Evolutionary conservation across 2,329 filamentous ascomycete species (phyloP), one percentile per base, ranked within the genome.

Genomic region (Xylariaceae sp.): DNA sequence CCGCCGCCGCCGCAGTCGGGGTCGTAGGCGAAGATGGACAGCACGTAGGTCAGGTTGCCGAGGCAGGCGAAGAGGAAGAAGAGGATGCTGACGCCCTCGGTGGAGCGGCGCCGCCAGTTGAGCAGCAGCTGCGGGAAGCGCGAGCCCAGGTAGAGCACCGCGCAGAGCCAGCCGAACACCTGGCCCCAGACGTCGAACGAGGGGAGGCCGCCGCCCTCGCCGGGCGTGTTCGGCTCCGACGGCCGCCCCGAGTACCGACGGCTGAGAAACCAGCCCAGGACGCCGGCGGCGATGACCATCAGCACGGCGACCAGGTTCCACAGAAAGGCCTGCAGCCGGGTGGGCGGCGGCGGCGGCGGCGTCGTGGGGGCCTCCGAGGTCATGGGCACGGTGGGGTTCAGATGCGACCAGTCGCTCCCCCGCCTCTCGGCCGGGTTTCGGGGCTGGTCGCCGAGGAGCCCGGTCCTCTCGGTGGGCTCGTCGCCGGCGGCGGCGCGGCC

Each of bases 41-140:
- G 65, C 13, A 95, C 89, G 52, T 93, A 96, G 0, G 89, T 95
- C 44, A 94, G 59, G 57, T 98, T 98, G 2, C 92, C 92, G 5
- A 96, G 76, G 55, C 90, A 96, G 4, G 92, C 92, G 56, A 98
- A 96, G 15, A 96, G 68, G 65, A 96, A 96, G 63, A 96, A 98
- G 9, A 96, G 72, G 63, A 95, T 79, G 44, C 84, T 90, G 14
- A 98, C 81, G 3, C 92, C 92, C 36, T 96, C 89, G 1, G 89
- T 95, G 27, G 82, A 89, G 64, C 94, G 94, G 42, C 92, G 81
- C 14, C 85, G 77, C 65, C 86, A 94, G 60, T 96, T 98, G 33
- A 96, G 75, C 6, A 95, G 69, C 2, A 98, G 70, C 63, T 98
- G 92, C 0, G 92, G 92, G 5, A 96, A 62, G 7, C 92, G 82